phyloP scores from a whole-genome alignment of 768 basidiomycete species.

The Leccinum truebloodii region DNA sequence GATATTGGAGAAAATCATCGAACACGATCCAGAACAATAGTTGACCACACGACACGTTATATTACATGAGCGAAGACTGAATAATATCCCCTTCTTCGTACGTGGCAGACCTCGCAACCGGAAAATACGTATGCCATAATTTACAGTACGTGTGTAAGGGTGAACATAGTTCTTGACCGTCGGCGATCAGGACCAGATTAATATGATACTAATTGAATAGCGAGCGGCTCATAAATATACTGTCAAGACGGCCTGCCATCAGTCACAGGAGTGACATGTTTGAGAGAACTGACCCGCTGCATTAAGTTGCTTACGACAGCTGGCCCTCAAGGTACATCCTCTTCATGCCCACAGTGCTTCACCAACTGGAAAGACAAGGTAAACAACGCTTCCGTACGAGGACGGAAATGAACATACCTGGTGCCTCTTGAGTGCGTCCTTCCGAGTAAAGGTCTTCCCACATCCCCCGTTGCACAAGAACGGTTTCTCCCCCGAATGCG shows the following conservation, averaged over 20 bases:
- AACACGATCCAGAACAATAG: conserved; percentile 29
- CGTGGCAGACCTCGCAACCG: conserved; percentile 15
- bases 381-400: conserved; percentile 13
- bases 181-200: conserved; percentile 25
- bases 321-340: conserved; percentile 39
- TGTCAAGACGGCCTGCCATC: conserved; percentile 17
- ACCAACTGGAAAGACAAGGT: conserved; percentile 53
- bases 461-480: conserved; percentile 83
- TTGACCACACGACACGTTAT: conserved; percentile 24
- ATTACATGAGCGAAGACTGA: conserved; percentile 23
- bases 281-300: conserved; percentile 17
- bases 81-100: conserved; percentile 9
- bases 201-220: conserved; percentile 27
- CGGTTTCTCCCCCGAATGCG: conserved; percentile 84
- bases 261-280: conserved; percentile 19
- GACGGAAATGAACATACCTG: conserved; percentile 51
- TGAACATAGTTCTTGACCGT: conserved; percentile 21
- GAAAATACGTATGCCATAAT: conserved; percentile 29
- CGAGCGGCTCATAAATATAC: conserved; percentile 18
- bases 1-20: conserved; percentile 70
- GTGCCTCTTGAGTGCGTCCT: conserved; percentile 84
- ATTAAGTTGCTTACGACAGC: conserved; percentile 19
- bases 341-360: conserved; percentile 75
- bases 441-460: conserved; percentile 84
- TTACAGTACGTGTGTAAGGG: conserved; percentile 31